Percentiles rank a stretch among this genome's conserved stretches.
Conservation (phyloP, 768 basidiomycete genomes). For the Xerocomellus amylosporus region DNA sequence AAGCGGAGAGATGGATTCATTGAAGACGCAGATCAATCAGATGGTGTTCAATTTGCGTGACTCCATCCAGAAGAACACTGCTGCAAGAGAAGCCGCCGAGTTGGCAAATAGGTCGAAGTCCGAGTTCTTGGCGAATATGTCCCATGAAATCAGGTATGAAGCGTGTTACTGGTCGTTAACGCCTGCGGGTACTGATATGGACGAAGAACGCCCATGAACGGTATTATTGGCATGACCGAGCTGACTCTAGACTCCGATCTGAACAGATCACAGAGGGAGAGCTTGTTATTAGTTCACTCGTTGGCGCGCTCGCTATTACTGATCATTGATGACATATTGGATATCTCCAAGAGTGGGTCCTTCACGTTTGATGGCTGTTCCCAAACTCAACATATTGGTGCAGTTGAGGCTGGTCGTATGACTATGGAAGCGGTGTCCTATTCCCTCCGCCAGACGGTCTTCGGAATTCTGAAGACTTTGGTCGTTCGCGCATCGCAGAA, state of each 20-base stretch:
- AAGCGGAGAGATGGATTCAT: constrained; percentile 96
- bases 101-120: constrained; percentile 96
- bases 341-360: constrained; percentile 95
- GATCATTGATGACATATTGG: constrained; percentile 99
- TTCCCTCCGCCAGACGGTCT: constrained; percentile 94
- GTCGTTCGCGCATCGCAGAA: constrained; percentile 97
- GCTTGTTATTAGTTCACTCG: constrained; percentile 91
- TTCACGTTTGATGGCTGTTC: neutral
- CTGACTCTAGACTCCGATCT: constrained; percentile 95
- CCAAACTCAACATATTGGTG: constrained; percentile 10
- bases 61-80: constrained; percentile 97
- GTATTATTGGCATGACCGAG: constrained; percentile 99
- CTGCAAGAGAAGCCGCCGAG: constrained; percentile 95
- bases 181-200: constrained; percentile 8
- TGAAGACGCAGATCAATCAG: constrained; percentile 98
- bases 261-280: constrained; percentile 92
- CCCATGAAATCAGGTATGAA: constrained; percentile 89
- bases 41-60: constrained; percentile 99
- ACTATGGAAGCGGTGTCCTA: constrained; percentile 99
- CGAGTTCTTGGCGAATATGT: constrained; percentile 99
- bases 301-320: constrained; percentile 88
- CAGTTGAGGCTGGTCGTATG: constrained; percentile 99
- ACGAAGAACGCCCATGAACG: constrained; percentile 97
- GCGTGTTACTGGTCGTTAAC: neutral
- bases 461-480: constrained; percentile 95